phyloP scores from a whole-genome alignment of 352 stramenopile genomes.

The Phytophthora constricta region DNA sequence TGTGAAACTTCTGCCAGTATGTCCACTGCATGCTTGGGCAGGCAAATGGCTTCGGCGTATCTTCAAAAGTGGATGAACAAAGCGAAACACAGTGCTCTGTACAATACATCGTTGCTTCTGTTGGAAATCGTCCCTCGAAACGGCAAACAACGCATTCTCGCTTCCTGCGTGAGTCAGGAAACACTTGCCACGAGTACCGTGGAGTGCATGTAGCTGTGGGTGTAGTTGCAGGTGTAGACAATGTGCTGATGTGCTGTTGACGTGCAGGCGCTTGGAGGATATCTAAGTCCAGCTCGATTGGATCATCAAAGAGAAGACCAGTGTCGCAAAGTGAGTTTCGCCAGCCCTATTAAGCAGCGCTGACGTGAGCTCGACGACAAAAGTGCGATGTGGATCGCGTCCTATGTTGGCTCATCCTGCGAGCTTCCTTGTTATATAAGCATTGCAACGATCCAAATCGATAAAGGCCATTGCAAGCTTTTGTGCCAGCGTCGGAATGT shows the following conservation, averaged over 20 bases:
- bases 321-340: not conserved
- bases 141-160: not conserved
- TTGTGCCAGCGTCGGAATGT: constrained; percentile 3
- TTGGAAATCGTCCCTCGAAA: not conserved
- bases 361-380: not conserved
- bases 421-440: not conserved
- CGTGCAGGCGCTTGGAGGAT: too few relatives aligned
- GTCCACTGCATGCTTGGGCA: too few relatives aligned
- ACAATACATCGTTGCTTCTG: too few relatives aligned
- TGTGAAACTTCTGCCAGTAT: constrained; percentile 13
- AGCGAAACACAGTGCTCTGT: too few relatives aligned
- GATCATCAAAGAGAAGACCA: too few relatives aligned
- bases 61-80: too few relatives aligned
- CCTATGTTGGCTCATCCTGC: not conserved
- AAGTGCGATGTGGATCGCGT: not conserved
- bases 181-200: too few relatives aligned
- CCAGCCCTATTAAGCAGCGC: not conserved
- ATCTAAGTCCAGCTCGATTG: too few relatives aligned
- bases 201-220: too few relatives aligned
- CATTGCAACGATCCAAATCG: constrained; percentile 4
- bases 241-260: too few relatives aligned
- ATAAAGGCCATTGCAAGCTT: constrained; percentile 1
- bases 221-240: too few relatives aligned
- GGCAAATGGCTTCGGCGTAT: too few relatives aligned
- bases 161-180: not conserved